Percentiles rank a stretch among this genome's conserved stretches.
These are phyloP conservation scores for Bromus sterilis DNA, from an alignment of 176 grass and related monocot species.

Conservation along the genomic window DNA sequence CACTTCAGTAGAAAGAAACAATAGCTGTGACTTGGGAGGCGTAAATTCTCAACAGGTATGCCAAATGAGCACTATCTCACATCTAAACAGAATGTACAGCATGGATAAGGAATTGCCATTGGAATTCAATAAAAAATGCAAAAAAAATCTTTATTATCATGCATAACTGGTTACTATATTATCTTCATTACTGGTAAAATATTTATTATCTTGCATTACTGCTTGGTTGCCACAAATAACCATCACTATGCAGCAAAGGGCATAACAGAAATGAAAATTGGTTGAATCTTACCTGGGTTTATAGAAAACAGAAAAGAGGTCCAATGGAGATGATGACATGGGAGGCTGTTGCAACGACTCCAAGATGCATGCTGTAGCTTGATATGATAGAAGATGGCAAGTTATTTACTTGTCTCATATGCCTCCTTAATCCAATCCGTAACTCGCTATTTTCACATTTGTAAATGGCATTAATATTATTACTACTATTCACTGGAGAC, in stretches of 20 bases:
- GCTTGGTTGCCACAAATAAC: neutral
- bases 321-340: slow-evolving; percentile 85
- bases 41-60: neutral
- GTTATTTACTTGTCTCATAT: slow-evolving; percentile 81
- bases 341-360: slow-evolving; percentile 90
- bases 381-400: slow-evolving; percentile 97
- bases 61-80: neutral
- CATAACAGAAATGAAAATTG: slow-evolving; percentile 18
- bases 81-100: neutral
- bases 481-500: neutral
- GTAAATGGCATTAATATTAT: slow-evolving; percentile 12
- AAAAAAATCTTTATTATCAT: neutral
- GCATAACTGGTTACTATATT: neutral
- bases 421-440: slow-evolving; percentile 81
- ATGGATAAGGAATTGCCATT: neutral
- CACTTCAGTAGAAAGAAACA: neutral
- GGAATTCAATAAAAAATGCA: neutral
- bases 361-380: slow-evolving; percentile 97
- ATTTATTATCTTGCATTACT: neutral
- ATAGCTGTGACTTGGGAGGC: neutral
- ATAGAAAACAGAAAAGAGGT: slow-evolving; percentile 90
- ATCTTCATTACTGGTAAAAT: neutral
- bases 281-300: slow-evolving; percentile 69
- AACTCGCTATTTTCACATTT: slow-evolving; percentile 84
- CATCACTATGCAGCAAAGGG: neutral